Evolutionary conservation across 1,284 basidiomycete species (phyloP), one percentile per base, ranked within the genome.

Genomic region (Boletellus dicymbophilus): DNA sequence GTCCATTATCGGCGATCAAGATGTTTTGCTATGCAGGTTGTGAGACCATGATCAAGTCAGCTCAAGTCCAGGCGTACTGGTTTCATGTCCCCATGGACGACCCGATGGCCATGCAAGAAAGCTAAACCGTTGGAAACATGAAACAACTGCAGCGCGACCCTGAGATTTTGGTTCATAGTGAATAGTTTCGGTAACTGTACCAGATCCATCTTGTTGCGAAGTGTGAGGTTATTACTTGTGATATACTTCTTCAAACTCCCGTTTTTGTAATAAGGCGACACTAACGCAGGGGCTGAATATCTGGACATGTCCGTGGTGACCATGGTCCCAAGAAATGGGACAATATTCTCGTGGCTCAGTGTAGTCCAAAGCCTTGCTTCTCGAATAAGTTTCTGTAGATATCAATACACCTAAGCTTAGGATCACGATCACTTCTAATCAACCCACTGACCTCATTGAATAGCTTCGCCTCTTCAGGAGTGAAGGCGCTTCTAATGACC

Each of bases 71-170:
- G n/a, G 18, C 63, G 37, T 41, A 66, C 65, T 8, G 63, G 63
- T 53, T 69, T 69, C 20, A 65, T 53, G 22, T 67, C 67, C 16
- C 61, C 65, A 10, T 65, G 63, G 30, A 69, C 30, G 11, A 65
- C 33, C 10, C 18, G 52, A 25, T 20, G 34, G 13, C 12, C 23
- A 40, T 65, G 63, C 34, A 65, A 39, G 39, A 62, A 65, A 26
- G 49, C 49, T 13, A 68, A 22, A 21, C 67, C 66, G 37, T 31
- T 53, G 6, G 61, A 37, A 38, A 60, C 12, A 25, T 65, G 49
- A 39, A 47, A 66, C 16, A 55, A 16, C 66, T 65, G 28, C 13
- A 37, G 38, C 6, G 18, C 16, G 36, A 37, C 2, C 2, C 40
- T 39, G 22, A 27, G 43, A 4, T 12, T 21, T 16, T 16, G 18